Base-by-base conservation (phyloP, 148 eudicot genomes). In the Silene uniflora region DNA sequence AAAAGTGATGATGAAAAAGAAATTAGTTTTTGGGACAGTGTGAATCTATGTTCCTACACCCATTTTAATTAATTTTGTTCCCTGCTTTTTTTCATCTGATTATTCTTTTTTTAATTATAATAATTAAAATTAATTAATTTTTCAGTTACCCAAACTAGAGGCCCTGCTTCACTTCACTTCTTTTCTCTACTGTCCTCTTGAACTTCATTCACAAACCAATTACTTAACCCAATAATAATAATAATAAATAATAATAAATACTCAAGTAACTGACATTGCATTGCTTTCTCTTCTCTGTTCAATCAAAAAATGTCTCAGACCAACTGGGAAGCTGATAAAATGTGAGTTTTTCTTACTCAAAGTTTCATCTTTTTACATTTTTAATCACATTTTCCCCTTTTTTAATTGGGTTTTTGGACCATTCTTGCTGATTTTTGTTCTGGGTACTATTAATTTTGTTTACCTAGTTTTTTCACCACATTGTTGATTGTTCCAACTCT, bases 291-390 rank as follows among this genome's bases (percentile, higher is more conserved):
- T 19, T 22, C 44, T 73, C 18, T 35, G 0, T 24, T 44, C 60
- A 59, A 67, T 29, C 21, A 62, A 71, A 63, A 29, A 49, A 92
- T 92, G 97, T 87, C 94, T 76, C 97, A 92, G 76, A 92, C 92
- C 58, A 90, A 90, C 74, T 92, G 97, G 97, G 94, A 92, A 85
- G 97, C 97, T 77, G 97, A 90, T 80, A 92, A 92, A 87, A 92
- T 92, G 97, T 88, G 76, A 87, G 92, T 35, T 78, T 73, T 76
- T 78, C 71, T 77, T 19, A 7, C 59, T 69, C 55, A 49, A 67
- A 76, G 44, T 58, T 35, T 32, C 39, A 61, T 61, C 55, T 67
- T 73, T 63, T 14, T 68, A 11, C 7, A 1, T 1, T 22, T 59
- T 16, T 44, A 19, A 24, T 19, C 25, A 2, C n/a, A 7, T 54